Base-by-base conservation (phyloP, 2,329 filamentous ascomycete genomes). In the Penicillium sp. region DNA sequence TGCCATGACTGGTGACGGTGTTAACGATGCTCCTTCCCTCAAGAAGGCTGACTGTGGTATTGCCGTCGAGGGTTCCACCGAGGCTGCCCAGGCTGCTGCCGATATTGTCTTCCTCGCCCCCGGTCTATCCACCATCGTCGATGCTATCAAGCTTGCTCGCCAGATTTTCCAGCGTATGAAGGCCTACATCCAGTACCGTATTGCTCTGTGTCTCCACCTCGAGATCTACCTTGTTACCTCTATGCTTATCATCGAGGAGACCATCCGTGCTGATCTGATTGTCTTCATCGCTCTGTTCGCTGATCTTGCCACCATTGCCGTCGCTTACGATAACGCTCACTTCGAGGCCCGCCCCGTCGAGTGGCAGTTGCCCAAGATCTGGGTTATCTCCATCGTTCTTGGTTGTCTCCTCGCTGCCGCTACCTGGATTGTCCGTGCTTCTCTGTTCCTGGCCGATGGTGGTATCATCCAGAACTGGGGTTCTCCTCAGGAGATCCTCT, bases 351-450 rank as follows among this genome's bases (percentile, higher is more conserved):
- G 88, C 37, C 88, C 88, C 14, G 88, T 90, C 67, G 88, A 90
- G 74, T 91, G 88, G 88, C 88, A 91, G 77, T 73, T 91, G 61
- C 87, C 88, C 61, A 91, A 90, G 82, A 90, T 90, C 71, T 90
- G 88, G 88, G 82, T 90, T 63, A 89, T 91, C 65, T 73, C 70
- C 58, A 49, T 73, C 37, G 51, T 73, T 68, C 82, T 90, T 49
- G 88, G 88, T 73, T 62, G 83, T 31, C 76, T 90, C 43, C 85
- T 91, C 41, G 88, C 88, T 53, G 69, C 83, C 43, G 88, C 79
- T 57, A 91, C 88, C 65, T 91, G 88, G 88, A 79, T 90, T 68
- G 77, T 90, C 61, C 88, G 88, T 68, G 88, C 84, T 50, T 82
- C 87, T 47, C 76, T 90, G 68, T 90, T 85, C 81, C 75, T 90